Evolutionary conservation across 257 asterid species (phyloP).

Genomic region (Lycium barbarum): DNA sequence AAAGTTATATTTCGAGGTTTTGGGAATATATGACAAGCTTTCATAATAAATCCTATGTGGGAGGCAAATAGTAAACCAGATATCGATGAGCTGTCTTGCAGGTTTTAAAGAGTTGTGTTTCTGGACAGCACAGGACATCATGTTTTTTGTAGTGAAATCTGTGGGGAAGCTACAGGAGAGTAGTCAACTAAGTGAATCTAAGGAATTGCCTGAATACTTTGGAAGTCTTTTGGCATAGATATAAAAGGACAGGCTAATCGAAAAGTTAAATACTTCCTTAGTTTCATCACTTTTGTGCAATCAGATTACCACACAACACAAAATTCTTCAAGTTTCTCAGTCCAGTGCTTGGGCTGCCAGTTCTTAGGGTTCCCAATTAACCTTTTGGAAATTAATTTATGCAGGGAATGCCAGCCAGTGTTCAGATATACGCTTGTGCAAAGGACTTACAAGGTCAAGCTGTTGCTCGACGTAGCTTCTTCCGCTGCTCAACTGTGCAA

Average conservation of each 20-base stretch:
- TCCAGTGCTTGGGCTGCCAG: neutral
- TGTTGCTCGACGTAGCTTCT: constrained; percentile 87
- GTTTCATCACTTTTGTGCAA: neutral
- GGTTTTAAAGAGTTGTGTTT: neutral
- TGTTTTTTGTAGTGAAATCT: neutral
- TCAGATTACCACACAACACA: constrained; percentile 3
- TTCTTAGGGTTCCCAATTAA: neutral
- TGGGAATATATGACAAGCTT: constrained; percentile 16
- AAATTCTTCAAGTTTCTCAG: neutral
- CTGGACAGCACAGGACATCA: neutral
- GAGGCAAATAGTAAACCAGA: neutral
- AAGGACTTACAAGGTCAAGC: constrained; percentile 84
- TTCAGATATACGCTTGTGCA: constrained; percentile 77
- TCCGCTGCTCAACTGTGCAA: constrained; percentile 92
- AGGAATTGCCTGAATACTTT: neutral
- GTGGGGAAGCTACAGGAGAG: neutral
- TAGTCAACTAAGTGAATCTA: constrained; percentile 17
- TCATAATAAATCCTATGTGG: neutral
- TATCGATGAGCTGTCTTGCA: neutral
- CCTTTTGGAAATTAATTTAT: constrained; percentile 28
- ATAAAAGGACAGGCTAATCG: neutral
- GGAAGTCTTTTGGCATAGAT: neutral
- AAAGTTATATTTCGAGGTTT: neutral
- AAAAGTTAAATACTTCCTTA: constrained; percentile 3
- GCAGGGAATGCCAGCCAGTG: constrained; percentile 98